phyloP scores from a whole-genome alignment of 177 flowering plant genomes.

The Vitis hybrid region DNA sequence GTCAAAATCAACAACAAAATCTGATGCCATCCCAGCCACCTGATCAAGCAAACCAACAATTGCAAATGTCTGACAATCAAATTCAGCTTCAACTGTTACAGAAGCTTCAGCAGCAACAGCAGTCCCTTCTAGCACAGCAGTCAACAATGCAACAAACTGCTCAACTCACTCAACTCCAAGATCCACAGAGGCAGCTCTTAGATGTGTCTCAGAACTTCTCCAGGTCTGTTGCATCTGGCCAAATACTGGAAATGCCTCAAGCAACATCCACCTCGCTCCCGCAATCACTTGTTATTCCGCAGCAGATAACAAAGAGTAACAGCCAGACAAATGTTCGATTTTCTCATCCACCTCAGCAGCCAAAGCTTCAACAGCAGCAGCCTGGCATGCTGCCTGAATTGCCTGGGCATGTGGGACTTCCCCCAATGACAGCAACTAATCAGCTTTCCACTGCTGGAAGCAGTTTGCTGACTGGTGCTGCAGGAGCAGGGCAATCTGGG shows the following conservation, averaged over 20 bases:
- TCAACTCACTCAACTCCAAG: slow-evolving; percentile 53
- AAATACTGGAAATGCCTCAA: slow-evolving; percentile 38
- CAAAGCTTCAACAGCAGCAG: slow-evolving; percentile 56
- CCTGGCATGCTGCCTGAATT: slow-evolving; percentile 44
- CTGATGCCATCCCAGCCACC: slow-evolving; percentile 33
- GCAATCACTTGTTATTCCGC: slow-evolving; percentile 45
- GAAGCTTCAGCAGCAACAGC: slow-evolving; percentile 82
- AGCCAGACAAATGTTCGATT: slow-evolving; percentile 41
- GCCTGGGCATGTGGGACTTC: slow-evolving; percentile 39
- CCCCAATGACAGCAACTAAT: slow-evolving; percentile 36
- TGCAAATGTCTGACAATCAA: slow-evolving; percentile 61
- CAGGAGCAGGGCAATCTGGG: slow-evolving; percentile 56
- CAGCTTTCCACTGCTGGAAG: slow-evolving; percentile 42
- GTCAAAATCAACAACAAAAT: slow-evolving; percentile 49
- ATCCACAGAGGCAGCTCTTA: slow-evolving; percentile 64
- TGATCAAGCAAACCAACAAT: slow-evolving; percentile 50
- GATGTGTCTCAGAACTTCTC: slow-evolving; percentile 63
- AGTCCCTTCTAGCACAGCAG: slow-evolving; percentile 60
- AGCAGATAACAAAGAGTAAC: slow-evolving; percentile 48
- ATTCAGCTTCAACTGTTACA: slow-evolving; percentile 71
- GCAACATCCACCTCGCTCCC: slow-evolving; percentile 31
- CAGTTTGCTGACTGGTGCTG: slow-evolving; percentile 40
- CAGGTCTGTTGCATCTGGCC: slow-evolving; percentile 30
- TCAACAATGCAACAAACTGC: slow-evolving; percentile 45
- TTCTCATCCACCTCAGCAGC: slow-evolving; percentile 45